Evolutionary conservation across 1,284 basidiomycete species (phyloP).

Genomic region (Naganishia albida): DNA sequence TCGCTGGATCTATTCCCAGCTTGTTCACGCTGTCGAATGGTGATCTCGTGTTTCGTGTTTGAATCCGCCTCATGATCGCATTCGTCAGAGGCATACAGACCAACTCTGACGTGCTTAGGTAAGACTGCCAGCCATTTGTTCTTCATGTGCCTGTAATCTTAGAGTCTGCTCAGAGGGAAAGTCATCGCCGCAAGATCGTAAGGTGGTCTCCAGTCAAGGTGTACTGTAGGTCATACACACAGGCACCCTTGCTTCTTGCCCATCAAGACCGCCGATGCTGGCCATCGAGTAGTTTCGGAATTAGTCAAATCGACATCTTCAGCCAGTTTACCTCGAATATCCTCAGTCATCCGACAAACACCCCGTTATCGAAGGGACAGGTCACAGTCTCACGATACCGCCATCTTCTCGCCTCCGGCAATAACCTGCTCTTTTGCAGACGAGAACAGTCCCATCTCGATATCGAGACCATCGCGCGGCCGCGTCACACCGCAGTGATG

Average conservation of each 20-base stretch:
- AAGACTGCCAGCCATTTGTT: conserved; percentile 9
- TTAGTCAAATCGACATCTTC: not conserved
- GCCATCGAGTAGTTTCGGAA: conserved; percentile 20
- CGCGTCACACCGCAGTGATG: conserved; percentile 6
- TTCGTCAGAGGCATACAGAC: not conserved
- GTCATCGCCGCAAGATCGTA: conserved; percentile 3
- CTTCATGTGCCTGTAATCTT: conserved; percentile 15
- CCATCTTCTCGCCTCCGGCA: not conserved
- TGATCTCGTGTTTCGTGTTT: conserved; percentile 20
- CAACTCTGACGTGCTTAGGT: conserved; percentile 4
- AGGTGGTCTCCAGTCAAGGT: not conserved
- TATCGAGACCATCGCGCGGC: not conserved
- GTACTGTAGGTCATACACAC: too few relatives aligned
- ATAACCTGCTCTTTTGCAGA: not conserved
- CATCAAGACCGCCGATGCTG: conserved; percentile 12
- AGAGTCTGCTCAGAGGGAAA: not conserved
- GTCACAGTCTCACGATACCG: conserved; percentile 23
- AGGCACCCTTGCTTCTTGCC: too few relatives aligned
- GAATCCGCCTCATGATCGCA: conserved; percentile 15
- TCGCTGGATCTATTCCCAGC: too few relatives aligned
- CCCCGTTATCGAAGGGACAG: conserved; percentile 10
- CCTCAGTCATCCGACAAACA: not conserved
- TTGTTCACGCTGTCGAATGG: not conserved
- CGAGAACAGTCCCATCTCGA: conserved; percentile 12
- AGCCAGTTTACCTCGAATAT: not conserved